A percentile compares a stretch with the other conserved stretches of the same genome.
Conservation (phyloP, 768 basidiomycete species). For the Scleroderma bovista region DNA sequence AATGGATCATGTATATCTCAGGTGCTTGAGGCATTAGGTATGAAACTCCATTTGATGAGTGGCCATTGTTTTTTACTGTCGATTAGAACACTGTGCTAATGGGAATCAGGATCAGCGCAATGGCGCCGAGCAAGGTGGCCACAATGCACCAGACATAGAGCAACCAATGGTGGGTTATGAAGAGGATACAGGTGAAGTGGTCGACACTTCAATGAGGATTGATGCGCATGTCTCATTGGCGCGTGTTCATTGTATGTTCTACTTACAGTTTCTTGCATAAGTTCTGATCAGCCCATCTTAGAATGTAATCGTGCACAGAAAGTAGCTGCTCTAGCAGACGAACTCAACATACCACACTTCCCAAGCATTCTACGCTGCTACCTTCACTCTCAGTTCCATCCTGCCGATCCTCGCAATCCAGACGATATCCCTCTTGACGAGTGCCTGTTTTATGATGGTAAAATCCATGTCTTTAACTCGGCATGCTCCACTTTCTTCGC, state of each 20-base stretch:
- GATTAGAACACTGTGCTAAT: not conserved
- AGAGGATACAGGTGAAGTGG: not conserved
- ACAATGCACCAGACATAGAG: not conserved
- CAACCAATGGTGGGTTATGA: not conserved
- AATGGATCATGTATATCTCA: conserved; percentile 3
- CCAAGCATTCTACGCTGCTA: not conserved
- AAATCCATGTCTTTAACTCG: conserved; percentile 12
- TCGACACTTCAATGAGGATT: not conserved
- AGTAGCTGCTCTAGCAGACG: not conserved
- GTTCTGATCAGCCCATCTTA: not conserved
- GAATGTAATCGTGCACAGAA: not conserved
- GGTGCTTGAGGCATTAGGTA: not conserved
- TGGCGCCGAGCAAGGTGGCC: not conserved
- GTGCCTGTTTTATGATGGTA: not conserved
- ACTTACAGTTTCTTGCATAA: not conserved
- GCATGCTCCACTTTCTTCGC: conserved; percentile 19
- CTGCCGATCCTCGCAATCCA: conserved; percentile 1
- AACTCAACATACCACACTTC: not conserved
- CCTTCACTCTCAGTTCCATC: conserved; percentile 4
- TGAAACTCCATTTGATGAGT: not conserved
- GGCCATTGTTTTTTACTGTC: not conserved
- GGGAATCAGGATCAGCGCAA: not conserved
- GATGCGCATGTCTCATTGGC: not conserved
- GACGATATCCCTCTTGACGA: not conserved
- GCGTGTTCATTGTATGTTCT: not conserved